Base-by-base conservation (phyloP, 345 rosid species). In the Carallia pectinifolia region DNA sequence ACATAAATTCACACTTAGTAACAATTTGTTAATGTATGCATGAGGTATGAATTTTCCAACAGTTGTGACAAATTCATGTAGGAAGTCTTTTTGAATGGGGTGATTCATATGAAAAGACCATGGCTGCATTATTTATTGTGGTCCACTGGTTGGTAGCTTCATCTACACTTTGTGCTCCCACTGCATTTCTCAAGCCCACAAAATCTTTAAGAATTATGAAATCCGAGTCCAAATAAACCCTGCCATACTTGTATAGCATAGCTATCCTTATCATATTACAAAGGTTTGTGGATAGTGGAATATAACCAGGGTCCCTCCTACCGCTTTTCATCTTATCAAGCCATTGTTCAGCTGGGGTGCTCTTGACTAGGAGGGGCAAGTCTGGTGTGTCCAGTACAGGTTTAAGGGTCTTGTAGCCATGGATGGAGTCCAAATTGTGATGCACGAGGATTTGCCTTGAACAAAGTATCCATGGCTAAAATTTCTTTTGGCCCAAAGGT, bases 151-250 rank as follows among this genome's bases (percentile, higher is more conserved):
- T 56, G 2, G 10, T 34, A 8, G 19, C 47, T 48, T 17, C 6
- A 23, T 62, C 53, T 6, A 62, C 40, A 8, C 19, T 0, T 7
- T 70, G 66, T 16, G 38, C 73, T 23, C 61, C 34, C 36, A 52
- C 13, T 5, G 31, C 65, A 12, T 36, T 61, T 38, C 60, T n/a
- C 33, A 36, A 52, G 2, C 48, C 66, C 18, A 9, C 6, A 8
- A 61, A 69, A 33, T 50, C 48, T 30, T 60, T 69, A 19, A 69
- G 58, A 15, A 61, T 39, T 8, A 69, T 33, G 47, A 61, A 60
- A 55, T 55, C 5, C 15, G 15, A 4, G 33, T 55, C 31, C 23
- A 34, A 8, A 15, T 33, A 69, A 16, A 12, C 65, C 2, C 60
- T 58, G 31, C 73, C 65, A 48, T 60, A n/a, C 17, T 58, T 69